Conservation (phyloP, 2,329 filamentous ascomycete species). For the Venturia pyrina region DNA sequence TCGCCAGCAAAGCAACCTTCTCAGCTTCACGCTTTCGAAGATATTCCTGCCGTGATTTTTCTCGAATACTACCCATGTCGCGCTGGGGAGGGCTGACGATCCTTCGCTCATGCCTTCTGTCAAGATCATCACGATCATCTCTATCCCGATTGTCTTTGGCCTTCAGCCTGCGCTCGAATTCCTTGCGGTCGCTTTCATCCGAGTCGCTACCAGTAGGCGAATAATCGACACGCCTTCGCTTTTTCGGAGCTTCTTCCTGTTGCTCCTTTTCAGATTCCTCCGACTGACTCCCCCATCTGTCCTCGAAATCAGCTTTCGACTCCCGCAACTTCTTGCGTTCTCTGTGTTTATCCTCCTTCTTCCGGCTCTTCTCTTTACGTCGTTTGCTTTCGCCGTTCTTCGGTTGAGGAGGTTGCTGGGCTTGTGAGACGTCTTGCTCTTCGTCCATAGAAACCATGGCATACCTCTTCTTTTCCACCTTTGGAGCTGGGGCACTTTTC, state of each 20-base stretch:
- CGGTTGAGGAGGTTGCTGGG: conserved; percentile 14
- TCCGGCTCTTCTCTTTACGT: conserved; percentile 29
- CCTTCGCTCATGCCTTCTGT: conserved; percentile 58
- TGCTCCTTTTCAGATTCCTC: conserved; percentile 39
- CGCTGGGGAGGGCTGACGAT: conserved; percentile 34
- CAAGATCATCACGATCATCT: conserved; percentile 51
- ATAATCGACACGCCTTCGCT: conserved; percentile 58
- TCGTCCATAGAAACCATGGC: conserved; percentile 45
- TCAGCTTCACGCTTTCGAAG: conserved; percentile 86
- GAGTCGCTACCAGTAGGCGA: conserved; percentile 38
- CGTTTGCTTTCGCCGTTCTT: conserved; percentile 18
- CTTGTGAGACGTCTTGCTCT: conserved; percentile 25
- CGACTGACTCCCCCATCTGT: conserved; percentile 76
- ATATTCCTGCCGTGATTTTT: conserved; percentile 84
- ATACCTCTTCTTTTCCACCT: conserved; percentile 36
- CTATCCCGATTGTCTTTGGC: conserved; percentile 61
- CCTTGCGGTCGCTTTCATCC: conserved; percentile 60
- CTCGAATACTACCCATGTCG: conserved; percentile 57
- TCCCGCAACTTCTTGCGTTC: conserved; percentile 40
- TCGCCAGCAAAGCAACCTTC: conserved; percentile 72
- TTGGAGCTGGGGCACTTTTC: conserved; percentile 14
- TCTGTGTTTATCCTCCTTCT: conserved; percentile 26
- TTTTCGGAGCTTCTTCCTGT: conserved; percentile 56
- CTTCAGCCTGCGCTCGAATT: conserved; percentile 65
- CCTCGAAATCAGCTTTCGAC: conserved; percentile 52